Evolutionary conservation across 2,329 filamentous ascomycete genomes (phyloP).

Genomic region (Aureobasidium subglaciale): DNA sequence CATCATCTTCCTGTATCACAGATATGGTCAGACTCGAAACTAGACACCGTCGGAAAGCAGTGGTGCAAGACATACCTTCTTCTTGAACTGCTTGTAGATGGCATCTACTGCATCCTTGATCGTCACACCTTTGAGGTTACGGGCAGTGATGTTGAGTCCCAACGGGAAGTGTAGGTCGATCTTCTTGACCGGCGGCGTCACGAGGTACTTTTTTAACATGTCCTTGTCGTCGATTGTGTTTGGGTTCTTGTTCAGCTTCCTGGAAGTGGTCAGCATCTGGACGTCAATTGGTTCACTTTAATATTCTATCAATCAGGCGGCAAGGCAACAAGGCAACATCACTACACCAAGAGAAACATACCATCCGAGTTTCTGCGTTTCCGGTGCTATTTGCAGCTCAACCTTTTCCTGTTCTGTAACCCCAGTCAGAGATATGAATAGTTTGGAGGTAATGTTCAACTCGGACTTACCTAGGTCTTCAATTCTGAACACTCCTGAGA

Average conservation of each 20-base stretch:
- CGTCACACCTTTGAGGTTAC: conserved; percentile 89
- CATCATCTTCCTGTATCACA: conserved; percentile 68
- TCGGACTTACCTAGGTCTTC: conserved; percentile 69
- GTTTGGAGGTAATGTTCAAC: neutral
- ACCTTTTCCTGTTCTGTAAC: conserved; percentile 63
- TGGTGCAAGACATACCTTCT: conserved; percentile 61
- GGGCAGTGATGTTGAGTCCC: conserved; percentile 77
- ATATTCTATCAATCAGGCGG: no score
- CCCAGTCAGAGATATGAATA: neutral
- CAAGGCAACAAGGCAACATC: neutral
- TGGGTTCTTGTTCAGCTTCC: conserved; percentile 90
- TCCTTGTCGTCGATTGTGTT: conserved; percentile 73
- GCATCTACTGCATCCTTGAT: conserved; percentile 95
- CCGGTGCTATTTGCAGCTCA: conserved; percentile 65
- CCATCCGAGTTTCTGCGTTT: conserved; percentile 86
- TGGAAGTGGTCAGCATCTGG: conserved; percentile 32
- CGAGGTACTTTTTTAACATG: conserved; percentile 72
- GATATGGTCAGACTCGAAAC: conserved; percentile 17
- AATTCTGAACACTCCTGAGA: conserved; percentile 71
- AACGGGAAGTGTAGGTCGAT: conserved; percentile 89
- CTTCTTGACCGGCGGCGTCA: conserved; percentile 79
- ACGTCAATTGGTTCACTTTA: no score
- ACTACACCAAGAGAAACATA: conserved; percentile 41
- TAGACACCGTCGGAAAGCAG: conserved; percentile 11
- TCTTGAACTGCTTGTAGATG: conserved; percentile 94